Evolutionary conservation across 768 basidiomycete genomes (phyloP).

Genomic region (Kwoniella pini): DNA sequence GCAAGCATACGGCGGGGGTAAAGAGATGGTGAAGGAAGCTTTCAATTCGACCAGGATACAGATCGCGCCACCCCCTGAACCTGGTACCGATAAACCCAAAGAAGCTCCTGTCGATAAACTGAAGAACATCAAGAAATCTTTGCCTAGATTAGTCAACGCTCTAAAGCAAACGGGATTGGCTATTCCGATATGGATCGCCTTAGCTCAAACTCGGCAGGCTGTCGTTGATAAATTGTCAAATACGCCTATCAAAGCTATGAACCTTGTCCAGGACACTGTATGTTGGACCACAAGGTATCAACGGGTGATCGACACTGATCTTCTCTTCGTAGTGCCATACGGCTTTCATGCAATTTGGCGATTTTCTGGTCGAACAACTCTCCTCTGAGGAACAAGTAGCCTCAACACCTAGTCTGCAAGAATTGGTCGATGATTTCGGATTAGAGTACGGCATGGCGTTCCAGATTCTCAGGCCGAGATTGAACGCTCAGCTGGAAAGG

Average conservation of each 20-base stretch:
- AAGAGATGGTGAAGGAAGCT: conserved; percentile 80
- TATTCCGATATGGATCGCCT: conserved; percentile 84
- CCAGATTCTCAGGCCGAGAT: conserved; percentile 79
- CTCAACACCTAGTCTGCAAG: conserved; percentile 71
- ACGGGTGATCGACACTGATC: too few relatives aligned
- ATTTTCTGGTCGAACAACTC: conserved; percentile 76
- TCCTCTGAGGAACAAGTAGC: conserved; percentile 70
- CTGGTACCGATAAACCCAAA: conserved; percentile 32
- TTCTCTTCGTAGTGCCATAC: conserved; percentile 70
- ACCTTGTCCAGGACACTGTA: conserved; percentile 84
- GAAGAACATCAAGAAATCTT: conserved; percentile 45
- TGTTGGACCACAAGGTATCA: conserved; percentile 56
- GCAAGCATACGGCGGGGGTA: conserved; percentile 85
- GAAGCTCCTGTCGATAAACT: conserved; percentile 47
- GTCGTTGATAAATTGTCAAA: conserved; percentile 37
- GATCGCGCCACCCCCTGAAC: conserved; percentile 36
- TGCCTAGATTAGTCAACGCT: conserved; percentile 48
- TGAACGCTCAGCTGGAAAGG: conserved; percentile 38
- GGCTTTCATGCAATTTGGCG: conserved; percentile 86
- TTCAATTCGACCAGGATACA: conserved; percentile 51
- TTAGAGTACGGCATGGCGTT: conserved; percentile 85
- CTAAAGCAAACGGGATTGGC: conserved; percentile 62
- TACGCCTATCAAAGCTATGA: conserved; percentile 58
- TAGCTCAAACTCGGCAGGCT: conserved; percentile 75
- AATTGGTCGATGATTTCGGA: conserved; percentile 73